Percentiles rank a stretch among this genome's conserved stretches.
phyloP scores from a whole-genome alignment of 1,284 basidiomycete species.

The Moesziomyces aphidis region DNA sequence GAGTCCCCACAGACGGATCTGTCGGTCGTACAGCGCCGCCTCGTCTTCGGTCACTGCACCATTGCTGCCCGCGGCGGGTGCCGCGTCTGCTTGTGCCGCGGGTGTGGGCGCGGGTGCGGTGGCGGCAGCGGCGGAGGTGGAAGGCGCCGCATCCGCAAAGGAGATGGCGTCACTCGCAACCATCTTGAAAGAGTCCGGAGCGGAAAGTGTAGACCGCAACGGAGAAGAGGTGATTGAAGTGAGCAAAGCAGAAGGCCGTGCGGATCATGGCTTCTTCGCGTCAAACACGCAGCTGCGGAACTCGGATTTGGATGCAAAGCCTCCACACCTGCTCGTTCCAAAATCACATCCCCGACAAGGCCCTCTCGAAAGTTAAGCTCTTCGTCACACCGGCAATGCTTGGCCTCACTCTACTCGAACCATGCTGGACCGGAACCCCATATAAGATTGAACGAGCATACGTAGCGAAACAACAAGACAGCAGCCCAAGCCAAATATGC shows the following conservation, averaged over 20 bases:
- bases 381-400: background rate
- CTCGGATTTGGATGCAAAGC: background rate
- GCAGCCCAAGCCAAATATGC: background rate
- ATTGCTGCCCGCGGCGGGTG: constrained; percentile 3
- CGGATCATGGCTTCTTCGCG: background rate
- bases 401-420: background rate
- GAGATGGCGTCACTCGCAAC: too few species aligned
- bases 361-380: background rate
- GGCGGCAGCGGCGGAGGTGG: background rate
- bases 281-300: background rate
- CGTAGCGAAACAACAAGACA: too few species aligned
- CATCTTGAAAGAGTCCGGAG: too few species aligned
- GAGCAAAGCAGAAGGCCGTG: background rate
- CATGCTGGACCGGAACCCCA: background rate
- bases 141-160: too few species aligned
- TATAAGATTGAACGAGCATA: too few species aligned
- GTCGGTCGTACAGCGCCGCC: constrained; percentile 91
- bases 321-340: background rate
- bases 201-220: too few species aligned
- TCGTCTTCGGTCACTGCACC: constrained; percentile 73
- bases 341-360: background rate
- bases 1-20: constrained; percentile 96
- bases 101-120: constrained; percentile 4
- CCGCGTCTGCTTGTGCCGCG: background rate
- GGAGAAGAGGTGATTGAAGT: background rate